Percentiles rank a stretch among this genome's conserved stretches.
Conservation (phyloP, 441 rosid genomes). For the Codiaeum variegatum region DNA sequence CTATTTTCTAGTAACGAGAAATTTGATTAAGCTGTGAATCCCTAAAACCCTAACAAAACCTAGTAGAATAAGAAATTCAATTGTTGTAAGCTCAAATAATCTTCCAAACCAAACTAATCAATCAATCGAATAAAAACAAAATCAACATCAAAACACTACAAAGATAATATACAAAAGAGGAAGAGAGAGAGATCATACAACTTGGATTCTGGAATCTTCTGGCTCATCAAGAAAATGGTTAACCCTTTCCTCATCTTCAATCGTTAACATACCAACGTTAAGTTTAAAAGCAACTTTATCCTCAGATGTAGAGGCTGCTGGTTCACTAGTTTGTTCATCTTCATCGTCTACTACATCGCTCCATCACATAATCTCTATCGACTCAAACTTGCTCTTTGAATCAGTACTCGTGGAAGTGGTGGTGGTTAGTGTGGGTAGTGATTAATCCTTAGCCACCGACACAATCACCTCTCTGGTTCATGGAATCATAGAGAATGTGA, state of each 20-base stretch:
- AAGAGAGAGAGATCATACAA: slow-evolving; percentile 37
- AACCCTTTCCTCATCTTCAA: slow-evolving; percentile 48
- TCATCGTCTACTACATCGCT: slow-evolving; percentile 58
- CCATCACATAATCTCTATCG: slow-evolving; percentile 43
- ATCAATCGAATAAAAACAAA: not conserved
- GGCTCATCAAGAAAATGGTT: slow-evolving; percentile 79
- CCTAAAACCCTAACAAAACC: not conserved
- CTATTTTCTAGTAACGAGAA: too few species aligned
- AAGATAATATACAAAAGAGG: not conserved
- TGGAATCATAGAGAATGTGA: too few species aligned
- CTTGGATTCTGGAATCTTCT: slow-evolving; percentile 70
- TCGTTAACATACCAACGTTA: slow-evolving; percentile 37
- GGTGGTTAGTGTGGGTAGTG: too few species aligned
- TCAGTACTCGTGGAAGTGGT: not conserved
- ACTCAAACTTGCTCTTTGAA: slow-evolving; percentile 26
- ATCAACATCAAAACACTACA: not conserved
- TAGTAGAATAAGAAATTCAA: not conserved
- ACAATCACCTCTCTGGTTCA: too few species aligned
- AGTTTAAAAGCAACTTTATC: slow-evolving; percentile 33
- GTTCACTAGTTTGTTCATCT: slow-evolving; percentile 25
- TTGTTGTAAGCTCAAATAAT: not conserved
- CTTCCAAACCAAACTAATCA: not conserved
- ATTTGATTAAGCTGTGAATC: too few species aligned
- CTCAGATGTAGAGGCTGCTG: slow-evolving; percentile 30
- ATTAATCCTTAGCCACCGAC: too few species aligned